phyloP scores from a whole-genome alignment of 441 rosid genomes.

The Arabidopsis hybrid region DNA sequence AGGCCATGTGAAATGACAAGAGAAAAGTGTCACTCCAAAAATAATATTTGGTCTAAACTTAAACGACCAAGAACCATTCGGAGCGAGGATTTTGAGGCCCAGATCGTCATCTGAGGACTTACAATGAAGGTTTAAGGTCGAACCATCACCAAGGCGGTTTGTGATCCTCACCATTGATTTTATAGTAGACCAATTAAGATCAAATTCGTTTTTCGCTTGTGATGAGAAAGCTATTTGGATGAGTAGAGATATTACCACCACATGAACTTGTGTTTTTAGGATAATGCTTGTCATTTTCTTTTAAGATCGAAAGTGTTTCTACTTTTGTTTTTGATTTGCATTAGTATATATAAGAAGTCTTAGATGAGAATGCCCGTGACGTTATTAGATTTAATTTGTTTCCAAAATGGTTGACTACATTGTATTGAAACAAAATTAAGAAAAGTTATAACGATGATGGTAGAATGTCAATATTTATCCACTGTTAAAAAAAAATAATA shows the following conservation, averaged over 20 bases:
- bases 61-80: constrained; percentile 26
- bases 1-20: constrained; percentile 28
- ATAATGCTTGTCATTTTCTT: too few relatives aligned
- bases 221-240: not conserved
- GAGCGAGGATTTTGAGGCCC: constrained; percentile 1
- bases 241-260: constrained; percentile 20
- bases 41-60: constrained; percentile 19
- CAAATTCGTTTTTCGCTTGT: too few relatives aligned
- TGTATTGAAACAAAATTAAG: too few relatives aligned
- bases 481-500: too few relatives aligned
- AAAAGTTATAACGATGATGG: too few relatives aligned
- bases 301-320: too few relatives aligned
- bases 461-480: too few relatives aligned
- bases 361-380: too few relatives aligned
- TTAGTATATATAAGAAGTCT: too few relatives aligned
- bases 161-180: constrained; percentile 21
- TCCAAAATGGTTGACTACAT: too few relatives aligned
- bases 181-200: not conserved
- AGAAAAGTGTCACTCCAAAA: constrained; percentile 10
- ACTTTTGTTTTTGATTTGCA: too few relatives aligned
- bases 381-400: too few relatives aligned
- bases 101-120: constrained; percentile 13
- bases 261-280: not conserved
- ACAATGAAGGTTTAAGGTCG: not conserved
- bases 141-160: constrained; percentile 25